Percentiles rank a stretch among this genome's conserved stretches.
Evolutionary conservation across 129 eudicot species (phyloP).

Genomic region (Helianthus annuus): DNA sequence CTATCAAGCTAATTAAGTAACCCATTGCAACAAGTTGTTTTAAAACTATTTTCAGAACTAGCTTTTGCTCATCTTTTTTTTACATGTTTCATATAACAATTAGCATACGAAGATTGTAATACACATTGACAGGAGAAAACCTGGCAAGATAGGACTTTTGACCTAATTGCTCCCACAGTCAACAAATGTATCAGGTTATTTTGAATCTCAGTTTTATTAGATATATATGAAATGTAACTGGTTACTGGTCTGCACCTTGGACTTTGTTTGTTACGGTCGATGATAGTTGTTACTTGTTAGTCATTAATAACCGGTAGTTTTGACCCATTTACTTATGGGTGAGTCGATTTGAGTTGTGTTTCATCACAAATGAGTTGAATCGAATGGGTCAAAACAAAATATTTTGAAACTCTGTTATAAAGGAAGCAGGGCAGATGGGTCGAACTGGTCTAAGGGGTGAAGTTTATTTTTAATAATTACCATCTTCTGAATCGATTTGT

Average conservation of each 20-base stretch:
- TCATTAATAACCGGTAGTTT: not conserved
- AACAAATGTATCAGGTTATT: slow-evolving; percentile 12
- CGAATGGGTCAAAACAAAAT: not conserved
- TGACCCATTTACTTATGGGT: not conserved
- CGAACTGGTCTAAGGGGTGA: not conserved
- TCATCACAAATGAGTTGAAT: not conserved
- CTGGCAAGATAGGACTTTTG: slow-evolving; percentile 8
- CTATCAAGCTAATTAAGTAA: not conserved
- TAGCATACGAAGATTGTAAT: slow-evolving; percentile 11
- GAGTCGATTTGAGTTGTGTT: not conserved
- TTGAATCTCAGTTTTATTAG: too few species aligned
- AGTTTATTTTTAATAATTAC: not conserved
- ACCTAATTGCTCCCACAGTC: slow-evolving; percentile 1
- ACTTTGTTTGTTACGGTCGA: slow-evolving; percentile 15
- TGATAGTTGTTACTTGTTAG: not conserved
- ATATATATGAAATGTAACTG: not conserved
- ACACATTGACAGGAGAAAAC: slow-evolving; percentile 16
- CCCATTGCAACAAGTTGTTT: not conserved
- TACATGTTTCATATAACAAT: not conserved
- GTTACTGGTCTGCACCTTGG: slow-evolving; percentile 15
- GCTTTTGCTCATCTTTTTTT: not conserved
- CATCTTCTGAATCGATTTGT: not conserved
- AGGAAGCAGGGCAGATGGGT: not conserved
- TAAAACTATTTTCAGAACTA: not conserved
- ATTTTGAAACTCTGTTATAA: not conserved